Conservation (phyloP, 78 protist genomes). For the Dictyostelium firmibasis region DNA sequence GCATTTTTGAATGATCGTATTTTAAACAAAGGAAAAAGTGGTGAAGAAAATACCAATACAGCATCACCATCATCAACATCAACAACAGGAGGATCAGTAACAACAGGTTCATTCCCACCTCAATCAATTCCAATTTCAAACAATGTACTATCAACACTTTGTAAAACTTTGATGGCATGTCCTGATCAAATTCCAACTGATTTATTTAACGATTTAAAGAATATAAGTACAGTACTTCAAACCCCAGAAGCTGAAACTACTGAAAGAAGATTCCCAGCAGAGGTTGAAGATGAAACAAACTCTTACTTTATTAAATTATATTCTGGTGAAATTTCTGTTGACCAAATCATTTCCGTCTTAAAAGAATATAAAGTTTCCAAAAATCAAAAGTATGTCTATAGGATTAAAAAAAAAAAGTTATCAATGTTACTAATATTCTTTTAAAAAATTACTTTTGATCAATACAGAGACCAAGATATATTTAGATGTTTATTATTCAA, state of each 20-base stretch:
- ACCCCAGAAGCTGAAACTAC: neutral
- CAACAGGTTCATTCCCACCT: neutral
- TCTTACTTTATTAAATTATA: constrained; percentile 87
- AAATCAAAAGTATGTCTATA: constrained; percentile 44
- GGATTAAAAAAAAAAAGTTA: neutral
- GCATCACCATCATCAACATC: neutral
- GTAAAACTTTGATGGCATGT: neutral
- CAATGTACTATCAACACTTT: constrained; percentile 7
- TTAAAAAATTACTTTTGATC: neutral
- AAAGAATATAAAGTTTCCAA: constrained; percentile 75
- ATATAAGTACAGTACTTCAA: neutral
- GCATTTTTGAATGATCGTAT: constrained; percentile 41
- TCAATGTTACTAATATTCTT: neutral
- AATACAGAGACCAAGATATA: constrained; percentile 74
- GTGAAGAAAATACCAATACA: neutral
- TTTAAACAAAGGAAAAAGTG: neutral
- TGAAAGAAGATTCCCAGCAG: constrained; percentile 69
- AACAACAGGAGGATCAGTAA: neutral
- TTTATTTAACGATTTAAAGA: neutral
- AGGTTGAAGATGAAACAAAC: constrained; percentile 92
- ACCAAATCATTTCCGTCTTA: constrained; percentile 74
- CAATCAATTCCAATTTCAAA: constrained; percentile 29
- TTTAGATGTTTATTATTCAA: constrained; percentile 94
- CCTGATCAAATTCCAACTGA: constrained; percentile 20
- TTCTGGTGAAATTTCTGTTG: constrained; percentile 65